Percentiles rank a stretch among this genome's conserved stretches.
Conservation (phyloP, 208 protist genomes). For the Crithidia sp. region DNA sequence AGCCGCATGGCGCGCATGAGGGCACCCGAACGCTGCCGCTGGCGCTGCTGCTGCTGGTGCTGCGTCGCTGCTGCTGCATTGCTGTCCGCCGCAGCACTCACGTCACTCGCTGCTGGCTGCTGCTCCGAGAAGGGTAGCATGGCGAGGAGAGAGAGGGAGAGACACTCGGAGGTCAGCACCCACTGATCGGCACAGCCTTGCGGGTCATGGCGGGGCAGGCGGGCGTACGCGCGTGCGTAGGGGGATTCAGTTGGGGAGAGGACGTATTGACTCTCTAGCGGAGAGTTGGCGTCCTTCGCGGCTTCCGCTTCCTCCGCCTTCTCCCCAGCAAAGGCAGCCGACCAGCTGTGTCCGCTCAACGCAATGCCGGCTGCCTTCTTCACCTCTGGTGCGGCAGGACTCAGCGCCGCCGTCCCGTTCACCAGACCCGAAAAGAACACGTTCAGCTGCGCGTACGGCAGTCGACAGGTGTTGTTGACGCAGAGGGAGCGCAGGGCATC, state of each 20-base stretch:
- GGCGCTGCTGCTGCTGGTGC: constrained; percentile 1
- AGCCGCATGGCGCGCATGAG: constrained; percentile 26
- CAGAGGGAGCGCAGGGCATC: constrained; percentile 64
- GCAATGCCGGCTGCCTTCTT: constrained; percentile 10
- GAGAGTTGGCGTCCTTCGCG: neutral
- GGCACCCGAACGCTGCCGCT: constrained; percentile 34
- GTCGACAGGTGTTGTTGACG: constrained; percentile 44
- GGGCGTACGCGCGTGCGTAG: constrained; percentile 14
- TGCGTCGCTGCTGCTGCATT: neutral
- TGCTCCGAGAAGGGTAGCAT: constrained; percentile 36
- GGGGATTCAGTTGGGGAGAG: neutral
- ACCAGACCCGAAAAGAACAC: constrained; percentile 48
- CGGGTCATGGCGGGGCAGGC: constrained; percentile 23
- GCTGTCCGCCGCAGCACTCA: neutral
- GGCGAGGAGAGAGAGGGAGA: constrained; percentile 29
- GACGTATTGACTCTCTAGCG: constrained; percentile 7
- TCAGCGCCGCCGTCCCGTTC: constrained; percentile 19
- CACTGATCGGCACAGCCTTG: constrained; percentile 28
- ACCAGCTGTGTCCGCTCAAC: constrained; percentile 17
- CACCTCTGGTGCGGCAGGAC: neutral
- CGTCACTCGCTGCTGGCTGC: neutral
- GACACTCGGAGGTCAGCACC: constrained; percentile 38
- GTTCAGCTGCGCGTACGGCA: constrained; percentile 31
- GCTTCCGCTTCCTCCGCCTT: constrained; percentile 7
- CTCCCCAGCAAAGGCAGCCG: constrained; percentile 4